Base-by-base conservation (phyloP, 73 alveolate genomes). In the Loxodes magnus region DNA sequence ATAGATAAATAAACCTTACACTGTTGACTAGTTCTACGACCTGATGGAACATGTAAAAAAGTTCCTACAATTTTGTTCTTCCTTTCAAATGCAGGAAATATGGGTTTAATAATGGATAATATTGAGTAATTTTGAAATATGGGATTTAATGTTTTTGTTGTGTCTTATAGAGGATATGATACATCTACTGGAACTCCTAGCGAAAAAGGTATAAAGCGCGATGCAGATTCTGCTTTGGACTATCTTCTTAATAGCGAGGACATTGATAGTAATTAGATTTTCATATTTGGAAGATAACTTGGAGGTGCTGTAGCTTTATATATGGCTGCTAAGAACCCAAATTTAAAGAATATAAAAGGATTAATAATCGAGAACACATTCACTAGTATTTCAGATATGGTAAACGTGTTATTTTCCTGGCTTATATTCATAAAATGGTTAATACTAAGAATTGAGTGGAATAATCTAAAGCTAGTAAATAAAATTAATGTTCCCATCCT, bases 71-170 rank as follows among this genome's bases (percentile, higher is more conserved):
- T 92, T 3, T 51, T 92, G 29, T 92, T 70, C 67, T 88, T 88
- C 76, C 96, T 81, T 54, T 97, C 76, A 52, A 93, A 93, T 67
- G 99, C 99, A 39, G 99, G 99, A 49, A 93, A 92, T 72, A 77
- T 92, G 20, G 99, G 99, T 37, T 55, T 69, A 46, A 74, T 97
- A 44, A 55, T 93, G 35, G 69, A 74, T 35, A 67, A 42, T 48
- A 46, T 86, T 25, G 90, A 81, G 51, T 63, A 58, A 16, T 67
- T 89, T 14, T 38, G 71, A 3, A 20, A 66, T 15, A 59, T 80
- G 31, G 74, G 71, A 20, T 87, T 67, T 59, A 93, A 93, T 67
- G 55, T 84, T 37, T 39, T 93, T 20, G 71, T 86, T 7, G 78
- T 93, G 41, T 96, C 97, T 16, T 93, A 93, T 69, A 67, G 99